Percentiles rank a stretch among this genome's conserved stretches.
Conservation (phyloP, 176 grass and related monocot species). For the sorghum (Sorghum bicolor) region Sorghum_bicolor_NCBIv3 NC_012875.2:44903001-44903500, state of each 20-base stretch:
- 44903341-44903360: too few relatives aligned
- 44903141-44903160: not conserved
- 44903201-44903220: not conserved
- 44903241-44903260: not conserved
- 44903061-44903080: not conserved
- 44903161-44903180: not conserved
- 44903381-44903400: too few relatives aligned
- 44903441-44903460: too few relatives aligned
- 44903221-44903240: not conserved
- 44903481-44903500: too few relatives aligned
- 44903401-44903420: too few relatives aligned
- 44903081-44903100: not conserved
- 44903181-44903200: not conserved
- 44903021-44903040: not conserved
- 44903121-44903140: not conserved
- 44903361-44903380: too few relatives aligned
- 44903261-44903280: not conserved
- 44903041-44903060: not conserved
- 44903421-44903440: too few relatives aligned
- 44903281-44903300: too few relatives aligned
- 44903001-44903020: conserved; percentile 31
- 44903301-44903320: too few relatives aligned
- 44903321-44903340: too few relatives aligned
- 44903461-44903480: too few relatives aligned
- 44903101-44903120: not conserved